Percentiles rank a stretch among this genome's conserved stretches.
These are phyloP conservation scores for Alternaria arbusti DNA, from an alignment of 2,329 filamentous ascomycete species.

Conservation along the genomic window DNA sequence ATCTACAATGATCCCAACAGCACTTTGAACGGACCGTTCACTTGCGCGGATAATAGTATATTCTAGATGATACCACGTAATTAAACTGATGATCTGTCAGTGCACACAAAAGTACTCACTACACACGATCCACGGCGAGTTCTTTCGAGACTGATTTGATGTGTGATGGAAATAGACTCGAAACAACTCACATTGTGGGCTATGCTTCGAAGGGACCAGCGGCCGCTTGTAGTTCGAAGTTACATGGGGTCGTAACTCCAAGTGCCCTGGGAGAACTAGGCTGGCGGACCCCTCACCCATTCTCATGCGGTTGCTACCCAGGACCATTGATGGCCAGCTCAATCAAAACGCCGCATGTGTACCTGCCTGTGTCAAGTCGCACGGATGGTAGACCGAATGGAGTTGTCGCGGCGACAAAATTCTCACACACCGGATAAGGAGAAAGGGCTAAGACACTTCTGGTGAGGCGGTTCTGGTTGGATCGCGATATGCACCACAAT, in stretches of 20 bases:
- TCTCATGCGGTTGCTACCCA: not conserved
- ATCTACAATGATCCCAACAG: constrained; percentile 35
- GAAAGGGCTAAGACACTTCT: not conserved
- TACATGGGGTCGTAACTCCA: not conserved
- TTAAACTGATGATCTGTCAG: not conserved
- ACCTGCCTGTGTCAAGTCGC: not conserved
- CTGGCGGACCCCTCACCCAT: not conserved
- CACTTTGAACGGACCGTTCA: constrained; percentile 36
- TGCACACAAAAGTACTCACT: not conserved
- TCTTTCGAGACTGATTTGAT: not conserved
- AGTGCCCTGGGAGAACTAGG: rapidly evolving
- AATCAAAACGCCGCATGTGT: not conserved
- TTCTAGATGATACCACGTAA: constrained; percentile 21
- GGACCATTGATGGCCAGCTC: not conserved
- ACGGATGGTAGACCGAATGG: not conserved
- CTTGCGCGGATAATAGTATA: constrained; percentile 38
- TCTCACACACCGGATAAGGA: not conserved
- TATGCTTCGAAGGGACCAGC: not conserved
- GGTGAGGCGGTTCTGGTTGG: not conserved
- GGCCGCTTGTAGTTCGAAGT: no score
- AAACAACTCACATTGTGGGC: no score
- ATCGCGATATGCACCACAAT: not conserved
- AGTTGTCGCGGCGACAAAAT: not conserved
- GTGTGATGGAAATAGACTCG: not conserved
- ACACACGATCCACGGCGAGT: not conserved